Conservation (phyloP, 805 yeast species). For the Scheffersomyces ergatensis region DNA sequence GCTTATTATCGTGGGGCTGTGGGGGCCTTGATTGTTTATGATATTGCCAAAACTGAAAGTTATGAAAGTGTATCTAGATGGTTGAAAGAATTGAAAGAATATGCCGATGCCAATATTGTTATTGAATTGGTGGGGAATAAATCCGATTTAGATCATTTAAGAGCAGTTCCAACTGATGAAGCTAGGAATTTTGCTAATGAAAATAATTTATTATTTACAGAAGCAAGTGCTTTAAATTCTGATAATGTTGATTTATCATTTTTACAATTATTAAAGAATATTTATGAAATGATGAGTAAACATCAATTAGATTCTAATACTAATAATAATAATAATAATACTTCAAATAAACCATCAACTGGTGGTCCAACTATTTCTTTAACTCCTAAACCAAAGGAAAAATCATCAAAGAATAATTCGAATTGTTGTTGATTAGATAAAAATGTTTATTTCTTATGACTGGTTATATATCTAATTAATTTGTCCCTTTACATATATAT, state of each 20-base stretch:
- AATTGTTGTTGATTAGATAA: conserved; percentile 57
- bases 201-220: conserved; percentile 88
- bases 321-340: conserved; percentile 50
- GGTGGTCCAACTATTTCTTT: conserved; percentile 89
- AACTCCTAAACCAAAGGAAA: conserved; percentile 90
- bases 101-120: conserved; percentile 93
- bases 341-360: conserved; percentile 60
- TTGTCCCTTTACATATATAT: neutral
- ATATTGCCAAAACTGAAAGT: conserved; percentile 85
- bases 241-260: conserved; percentile 94
- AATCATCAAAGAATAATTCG: conserved; percentile 53
- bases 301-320: conserved; percentile 82
- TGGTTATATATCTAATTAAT: no score
- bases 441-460: no score
- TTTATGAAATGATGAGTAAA: conserved; percentile 90
- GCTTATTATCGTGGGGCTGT: conserved; percentile 98
- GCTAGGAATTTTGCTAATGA: conserved; percentile 93
- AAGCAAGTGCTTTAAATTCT: conserved; percentile 90
- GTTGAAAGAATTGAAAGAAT: conserved; percentile 86
- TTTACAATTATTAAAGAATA: conserved; percentile 88
- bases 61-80: conserved; percentile 85
- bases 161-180: conserved; percentile 98
- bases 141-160: conserved; percentile 83
- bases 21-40: conserved; percentile 94
- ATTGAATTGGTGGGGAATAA: conserved; percentile 93